Evolutionary conservation across 2,329 filamentous ascomycete species (phyloP).

Genomic region (Botryosphaeria dothidea): DNA sequence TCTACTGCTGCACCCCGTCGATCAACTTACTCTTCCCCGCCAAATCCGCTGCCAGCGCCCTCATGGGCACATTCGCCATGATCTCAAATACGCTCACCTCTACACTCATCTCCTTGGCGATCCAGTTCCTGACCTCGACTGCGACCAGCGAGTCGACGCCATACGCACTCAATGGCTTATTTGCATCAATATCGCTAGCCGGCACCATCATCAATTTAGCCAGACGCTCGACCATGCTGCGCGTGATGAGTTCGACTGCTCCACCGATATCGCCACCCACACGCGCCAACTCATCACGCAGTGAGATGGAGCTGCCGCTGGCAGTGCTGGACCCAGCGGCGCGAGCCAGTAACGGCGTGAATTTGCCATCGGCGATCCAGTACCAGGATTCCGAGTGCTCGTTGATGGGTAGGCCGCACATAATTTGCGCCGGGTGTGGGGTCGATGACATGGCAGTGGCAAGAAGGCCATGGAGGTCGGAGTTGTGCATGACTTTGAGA

Average conservation of each 20-base stretch:
- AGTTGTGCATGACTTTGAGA: conserved; percentile 12
- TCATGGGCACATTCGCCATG: neutral
- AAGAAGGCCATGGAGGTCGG: neutral
- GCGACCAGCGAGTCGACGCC: conserved; percentile 30
- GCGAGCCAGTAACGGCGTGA: neutral
- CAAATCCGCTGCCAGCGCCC: neutral
- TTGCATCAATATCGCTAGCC: conserved; percentile 4
- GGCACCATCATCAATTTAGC: neutral
- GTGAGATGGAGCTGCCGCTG: neutral
- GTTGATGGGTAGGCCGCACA: neutral
- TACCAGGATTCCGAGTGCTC: conserved; percentile 7
- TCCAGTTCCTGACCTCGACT: conserved; percentile 29
- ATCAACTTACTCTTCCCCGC: neutral
- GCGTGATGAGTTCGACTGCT: neutral
- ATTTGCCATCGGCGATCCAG: conserved; percentile 1
- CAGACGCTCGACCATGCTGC: neutral
- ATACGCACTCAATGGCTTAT: conserved; percentile 3
- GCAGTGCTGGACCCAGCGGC: neutral
- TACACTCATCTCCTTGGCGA: conserved; percentile 22
- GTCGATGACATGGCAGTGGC: neutral
- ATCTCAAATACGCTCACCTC: conserved; percentile 25
- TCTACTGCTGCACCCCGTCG: neutral
- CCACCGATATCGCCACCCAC: neutral
- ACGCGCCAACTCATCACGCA: neutral
- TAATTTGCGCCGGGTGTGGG: neutral